These are phyloP conservation scores for Cutaneotrichosporon dermatis DNA, from an alignment of 1,284 basidiomycete species.

Conservation along the genomic window DNA sequence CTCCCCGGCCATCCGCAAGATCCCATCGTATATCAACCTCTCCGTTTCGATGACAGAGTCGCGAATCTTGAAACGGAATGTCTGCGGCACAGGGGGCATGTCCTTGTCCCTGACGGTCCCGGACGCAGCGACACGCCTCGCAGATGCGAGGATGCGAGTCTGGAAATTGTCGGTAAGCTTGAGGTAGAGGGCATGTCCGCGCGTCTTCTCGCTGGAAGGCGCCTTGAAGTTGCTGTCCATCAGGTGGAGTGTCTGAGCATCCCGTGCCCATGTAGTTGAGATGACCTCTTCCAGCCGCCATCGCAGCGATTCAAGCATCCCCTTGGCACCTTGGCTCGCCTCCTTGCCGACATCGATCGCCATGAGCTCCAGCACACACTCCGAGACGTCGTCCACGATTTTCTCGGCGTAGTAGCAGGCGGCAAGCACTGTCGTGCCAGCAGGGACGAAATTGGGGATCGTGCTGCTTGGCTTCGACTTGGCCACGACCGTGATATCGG, in stretches of 20 bases:
- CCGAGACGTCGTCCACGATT: constrained; percentile 76
- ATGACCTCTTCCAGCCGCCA: constrained; percentile 87
- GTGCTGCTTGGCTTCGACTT: constrained; percentile 22
- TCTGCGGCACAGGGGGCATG: constrained; percentile 29
- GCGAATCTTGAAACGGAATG: constrained; percentile 62
- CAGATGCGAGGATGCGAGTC: constrained; percentile 68
- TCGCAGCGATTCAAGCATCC: constrained; percentile 71
- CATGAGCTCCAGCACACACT: constrained; percentile 76
- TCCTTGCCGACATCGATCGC: constrained; percentile 76
- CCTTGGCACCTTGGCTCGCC: constrained; percentile 62
- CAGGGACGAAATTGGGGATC: constrained; percentile 65
- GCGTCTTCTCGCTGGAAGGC: constrained; percentile 50
- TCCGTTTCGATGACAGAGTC: constrained; percentile 82
- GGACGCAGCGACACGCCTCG: constrained; percentile 52
- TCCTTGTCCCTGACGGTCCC: not conserved
- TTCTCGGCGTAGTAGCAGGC: constrained; percentile 75
- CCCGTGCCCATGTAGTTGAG: constrained; percentile 74
- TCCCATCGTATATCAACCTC: constrained; percentile 83
- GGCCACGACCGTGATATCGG: constrained; percentile 62
- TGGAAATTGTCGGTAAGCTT: constrained; percentile 77
- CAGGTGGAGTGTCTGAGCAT: constrained; percentile 76
- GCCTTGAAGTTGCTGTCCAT: constrained; percentile 62
- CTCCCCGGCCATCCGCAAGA: constrained; percentile 65
- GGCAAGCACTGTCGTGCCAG: constrained; percentile 72
- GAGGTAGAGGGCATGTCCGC: constrained; percentile 56